phyloP scores from a whole-genome alignment of 176 grass and related monocot genomes.

The Ananas comosus region DNA sequence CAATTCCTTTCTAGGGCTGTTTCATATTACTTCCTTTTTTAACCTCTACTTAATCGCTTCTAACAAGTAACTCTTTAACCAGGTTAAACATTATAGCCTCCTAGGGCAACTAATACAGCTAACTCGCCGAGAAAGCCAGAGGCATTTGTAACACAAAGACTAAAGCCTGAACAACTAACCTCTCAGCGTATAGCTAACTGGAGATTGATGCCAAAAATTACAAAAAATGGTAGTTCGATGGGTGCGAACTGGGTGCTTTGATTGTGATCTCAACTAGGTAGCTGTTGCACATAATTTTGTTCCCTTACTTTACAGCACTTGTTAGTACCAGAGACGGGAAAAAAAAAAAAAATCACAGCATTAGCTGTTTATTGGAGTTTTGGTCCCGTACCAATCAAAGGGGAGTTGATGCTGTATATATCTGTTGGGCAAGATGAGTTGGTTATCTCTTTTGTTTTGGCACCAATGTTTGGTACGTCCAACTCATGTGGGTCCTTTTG shows the following conservation, averaged over 20 bases:
- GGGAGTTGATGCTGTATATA: not conserved
- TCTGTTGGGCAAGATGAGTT: too few species aligned
- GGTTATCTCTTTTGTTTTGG: too few species aligned
- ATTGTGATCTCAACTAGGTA: not conserved
- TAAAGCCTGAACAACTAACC: slow-evolving; percentile 18
- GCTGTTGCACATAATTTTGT: not conserved
- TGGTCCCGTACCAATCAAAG: not conserved
- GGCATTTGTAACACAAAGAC: slow-evolving; percentile 33
- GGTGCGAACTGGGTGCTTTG: slow-evolving; percentile 1
- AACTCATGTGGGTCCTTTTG: too few species aligned
- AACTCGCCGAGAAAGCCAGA: slow-evolving; percentile 20
- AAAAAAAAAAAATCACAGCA: not conserved
- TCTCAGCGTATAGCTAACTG: slow-evolving; percentile 27
- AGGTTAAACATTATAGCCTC: slow-evolving; percentile 49
- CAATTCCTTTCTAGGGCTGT: not conserved
- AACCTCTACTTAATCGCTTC: slow-evolving; percentile 2
- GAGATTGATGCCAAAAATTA: slow-evolving; percentile 27
- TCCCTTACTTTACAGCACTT: not conserved
- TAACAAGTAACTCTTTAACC: slow-evolving; percentile 18
- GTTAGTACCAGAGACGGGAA: not conserved
- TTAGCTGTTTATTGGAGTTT: not conserved
- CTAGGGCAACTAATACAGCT: slow-evolving; percentile 41
- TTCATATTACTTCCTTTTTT: not conserved
- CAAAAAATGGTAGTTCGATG: slow-evolving; percentile 6
- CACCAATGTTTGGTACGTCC: too few species aligned